Evolutionary conservation across 2,329 filamentous ascomycete species (phyloP), one percentile per base, ranked within the genome.

Genomic region (Xylaria hypoxylon): DNA sequence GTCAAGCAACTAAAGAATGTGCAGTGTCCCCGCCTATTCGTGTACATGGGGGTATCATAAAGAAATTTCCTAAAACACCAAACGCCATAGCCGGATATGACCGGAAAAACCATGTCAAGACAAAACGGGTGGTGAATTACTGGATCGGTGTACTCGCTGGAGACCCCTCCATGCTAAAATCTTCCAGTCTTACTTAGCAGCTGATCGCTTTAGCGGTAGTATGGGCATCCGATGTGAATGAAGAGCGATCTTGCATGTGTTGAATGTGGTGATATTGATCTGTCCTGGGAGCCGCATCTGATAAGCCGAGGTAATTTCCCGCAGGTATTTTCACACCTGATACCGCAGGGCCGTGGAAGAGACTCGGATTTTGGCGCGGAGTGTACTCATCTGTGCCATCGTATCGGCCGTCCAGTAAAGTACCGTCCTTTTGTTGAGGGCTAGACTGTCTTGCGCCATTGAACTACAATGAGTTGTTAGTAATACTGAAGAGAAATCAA

Each of bases 371-470:
- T 22, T 77, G 76, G 22, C 76, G 35, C 15, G 10, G 35, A 38
- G 13, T n/a, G n/a, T 79, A 69, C 35, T 76, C 77, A 51, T 83
- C 82, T 42, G 73, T 72, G 15, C 81, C 81, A 64, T 86, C 83
- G 61, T 78, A 82, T 64, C 82, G 81, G 24, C 80, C 81, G 62
- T 71, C 78, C 56, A 75, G 78, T 45, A 84, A 65, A 13, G 81
- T 82, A 45, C 82, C 85, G 59, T 87, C 85, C 71, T 81, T 84
- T 60, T 83, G 74, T 59, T 82, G 79, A 35, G 86, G 82, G 64
- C 82, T 85, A 47, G 82, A 81, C 74, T 86, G 86, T 76, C 87
- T 88, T 19, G 87, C 87, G 70, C 87, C 86, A 59, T 78, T 78
- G 82, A 89, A 90, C 88, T 90, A 77, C 62, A 77, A 70, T 71